Conservation (phyloP, 441 rosid species). For the Croton setiger region DNA sequence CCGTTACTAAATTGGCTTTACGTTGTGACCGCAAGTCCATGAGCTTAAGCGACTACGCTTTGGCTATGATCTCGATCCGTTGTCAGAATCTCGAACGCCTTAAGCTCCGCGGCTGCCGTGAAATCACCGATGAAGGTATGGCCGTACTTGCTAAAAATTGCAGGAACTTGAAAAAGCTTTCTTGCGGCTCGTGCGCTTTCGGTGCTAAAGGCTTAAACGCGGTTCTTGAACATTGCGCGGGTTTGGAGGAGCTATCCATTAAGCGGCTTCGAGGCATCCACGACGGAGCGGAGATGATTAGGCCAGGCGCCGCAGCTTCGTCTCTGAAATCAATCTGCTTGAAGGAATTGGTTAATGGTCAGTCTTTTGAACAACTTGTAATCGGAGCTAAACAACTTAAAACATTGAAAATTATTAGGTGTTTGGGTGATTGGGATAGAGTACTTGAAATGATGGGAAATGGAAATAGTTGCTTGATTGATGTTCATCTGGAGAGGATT, state of each 20-base stretch:
- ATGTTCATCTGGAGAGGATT: conserved; percentile 63
- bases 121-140: conserved; percentile 68
- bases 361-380: conserved; percentile 58
- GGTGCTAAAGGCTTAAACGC: conserved; percentile 77
- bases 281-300: conserved; percentile 47
- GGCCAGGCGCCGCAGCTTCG: conserved; percentile 42
- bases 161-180: conserved; percentile 58
- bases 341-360: conserved; percentile 64
- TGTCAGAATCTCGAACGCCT: conserved; percentile 67
- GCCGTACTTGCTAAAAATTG: conserved; percentile 58
- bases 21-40: conserved; percentile 68
- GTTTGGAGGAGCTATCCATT: conserved; percentile 66
- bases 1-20: conserved; percentile 74
- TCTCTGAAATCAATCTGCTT: conserved; percentile 57
- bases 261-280: conserved; percentile 68
- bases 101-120: conserved; percentile 85
- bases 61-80: conserved; percentile 46
- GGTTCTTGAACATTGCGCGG: conserved; percentile 57
- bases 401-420: conserved; percentile 52
- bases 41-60: conserved; percentile 63
- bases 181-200: conserved; percentile 72
- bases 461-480: conserved; percentile 35
- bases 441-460: conserved; percentile 40
- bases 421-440: conserved; percentile 76
- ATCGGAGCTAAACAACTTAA: conserved; percentile 49